A percentile compares a stretch with the other conserved stretches of the same genome.
Conservation (phyloP, 176 grass and related monocot genomes). For the Chloris gayana region DNA sequence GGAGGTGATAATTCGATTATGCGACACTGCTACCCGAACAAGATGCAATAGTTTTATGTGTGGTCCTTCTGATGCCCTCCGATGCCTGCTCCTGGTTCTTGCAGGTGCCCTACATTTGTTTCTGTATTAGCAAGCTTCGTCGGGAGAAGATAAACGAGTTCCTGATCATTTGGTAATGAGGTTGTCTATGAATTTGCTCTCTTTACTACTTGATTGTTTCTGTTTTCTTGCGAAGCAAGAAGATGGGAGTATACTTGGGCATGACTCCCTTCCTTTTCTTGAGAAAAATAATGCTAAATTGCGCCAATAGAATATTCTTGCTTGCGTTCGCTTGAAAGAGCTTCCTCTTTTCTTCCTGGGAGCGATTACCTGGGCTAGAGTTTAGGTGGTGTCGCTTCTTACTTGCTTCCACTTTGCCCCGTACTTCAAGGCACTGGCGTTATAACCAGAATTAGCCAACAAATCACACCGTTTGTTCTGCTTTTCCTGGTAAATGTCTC, state of each 20-base stretch:
- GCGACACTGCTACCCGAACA: not conserved
- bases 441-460: conserved; percentile 5
- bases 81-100: not conserved
- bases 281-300: not conserved
- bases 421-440: not conserved
- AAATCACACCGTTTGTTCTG: not conserved
- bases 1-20: not conserved
- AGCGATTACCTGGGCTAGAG: not conserved
- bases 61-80: not conserved
- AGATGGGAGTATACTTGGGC: not conserved
- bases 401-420: not conserved
- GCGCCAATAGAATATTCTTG: not conserved
- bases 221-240: conserved; percentile 41
- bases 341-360: conserved; percentile 16
- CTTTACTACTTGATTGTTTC: not conserved
- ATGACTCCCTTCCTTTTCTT: not conserved
- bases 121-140: not conserved
- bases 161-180: not conserved
- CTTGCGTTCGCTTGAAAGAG: conserved; percentile 29
- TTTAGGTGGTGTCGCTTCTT: not conserved
- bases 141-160: not conserved
- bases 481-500: not conserved
- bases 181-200: not conserved
- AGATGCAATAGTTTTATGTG: not conserved
- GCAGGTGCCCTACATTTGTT: not conserved